Evolutionary conservation across 805 yeast species (phyloP).

Genomic region (Metschnikowia vanudenii): DNA sequence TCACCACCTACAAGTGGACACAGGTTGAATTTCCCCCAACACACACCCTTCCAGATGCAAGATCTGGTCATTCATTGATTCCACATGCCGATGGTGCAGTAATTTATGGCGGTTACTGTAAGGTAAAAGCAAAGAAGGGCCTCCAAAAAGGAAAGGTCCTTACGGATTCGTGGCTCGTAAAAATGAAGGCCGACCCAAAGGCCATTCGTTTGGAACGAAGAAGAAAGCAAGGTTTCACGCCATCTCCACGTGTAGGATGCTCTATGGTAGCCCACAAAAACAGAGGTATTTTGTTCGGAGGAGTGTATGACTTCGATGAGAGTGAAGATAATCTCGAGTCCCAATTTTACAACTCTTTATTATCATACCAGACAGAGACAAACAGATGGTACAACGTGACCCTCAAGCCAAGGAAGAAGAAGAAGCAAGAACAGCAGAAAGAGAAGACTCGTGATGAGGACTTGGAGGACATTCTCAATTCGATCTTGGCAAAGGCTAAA

Average conservation of each 20-base stretch:
- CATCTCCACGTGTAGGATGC: conserved; percentile 93
- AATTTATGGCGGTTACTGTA: conserved; percentile 90
- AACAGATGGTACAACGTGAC: conserved; percentile 84
- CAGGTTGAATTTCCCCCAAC: conserved; percentile 84
- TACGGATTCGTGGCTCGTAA: conserved; percentile 80
- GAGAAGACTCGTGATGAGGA: conserved; percentile 69
- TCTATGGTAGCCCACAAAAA: conserved; percentile 86
- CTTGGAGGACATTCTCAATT: conserved; percentile 75
- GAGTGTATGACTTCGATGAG: conserved; percentile 92
- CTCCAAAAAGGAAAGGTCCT: conserved; percentile 87
- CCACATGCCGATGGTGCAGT: conserved; percentile 81
- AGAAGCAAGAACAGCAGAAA: conserved; percentile 37
- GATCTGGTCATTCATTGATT: conserved; percentile 89
- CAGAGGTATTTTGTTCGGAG: conserved; percentile 91
- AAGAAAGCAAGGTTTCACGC: conserved; percentile 84
- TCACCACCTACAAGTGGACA: conserved; percentile 85
- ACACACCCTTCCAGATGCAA: conserved; percentile 80
- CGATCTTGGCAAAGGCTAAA: conserved; percentile 71
- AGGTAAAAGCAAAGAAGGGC: conserved; percentile 86
- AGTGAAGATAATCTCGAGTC: conserved; percentile 91
- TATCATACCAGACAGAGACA: conserved; percentile 78
- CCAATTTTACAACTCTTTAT: conserved; percentile 74
- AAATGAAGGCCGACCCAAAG: conserved; percentile 80
- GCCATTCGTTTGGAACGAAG: conserved; percentile 86
- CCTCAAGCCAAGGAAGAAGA: conserved; percentile 60